phyloP scores from a whole-genome alignment of 805 yeast species.

The Diddensiella transvaalensis region DNA sequence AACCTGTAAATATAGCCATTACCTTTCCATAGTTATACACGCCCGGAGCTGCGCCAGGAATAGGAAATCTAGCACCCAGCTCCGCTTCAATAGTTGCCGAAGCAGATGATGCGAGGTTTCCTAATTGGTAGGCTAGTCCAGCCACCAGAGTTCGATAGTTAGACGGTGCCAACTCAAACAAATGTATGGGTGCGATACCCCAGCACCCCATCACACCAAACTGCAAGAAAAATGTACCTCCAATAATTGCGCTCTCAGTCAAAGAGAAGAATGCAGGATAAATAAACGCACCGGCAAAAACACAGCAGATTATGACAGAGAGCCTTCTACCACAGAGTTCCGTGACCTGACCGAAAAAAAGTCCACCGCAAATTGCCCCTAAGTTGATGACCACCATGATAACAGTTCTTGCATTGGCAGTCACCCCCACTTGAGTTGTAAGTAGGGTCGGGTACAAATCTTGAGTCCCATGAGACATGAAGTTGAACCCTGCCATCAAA shows the following conservation, averaged over 20 bases:
- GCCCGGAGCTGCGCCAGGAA: constrained; percentile 35
- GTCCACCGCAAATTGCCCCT: constrained; percentile 66
- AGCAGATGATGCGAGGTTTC: constrained; percentile 67
- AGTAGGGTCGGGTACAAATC: constrained; percentile 67
- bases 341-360: constrained; percentile 53
- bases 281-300: constrained; percentile 53
- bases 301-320: constrained; percentile 46
- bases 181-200: constrained; percentile 65
- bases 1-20: constrained; percentile 63
- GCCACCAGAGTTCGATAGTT: constrained; percentile 56
- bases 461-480: constrained; percentile 69
- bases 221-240: constrained; percentile 60
- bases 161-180: constrained; percentile 66
- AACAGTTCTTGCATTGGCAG: constrained; percentile 48
- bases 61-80: constrained; percentile 55
- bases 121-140: constrained; percentile 66
- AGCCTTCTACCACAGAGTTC: constrained; percentile 59
- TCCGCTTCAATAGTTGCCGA: constrained; percentile 67
- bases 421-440: constrained; percentile 45
- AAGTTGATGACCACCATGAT: constrained; percentile 58
- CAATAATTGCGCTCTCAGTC: constrained; percentile 43
- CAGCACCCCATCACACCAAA: constrained; percentile 67
- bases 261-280: constrained; percentile 56
- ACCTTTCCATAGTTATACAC: constrained; percentile 58
- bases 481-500: constrained; percentile 65